Evolutionary conservation across 176 grass and related monocot species (phyloP).

Genomic region (Zea luxurians): DNA sequence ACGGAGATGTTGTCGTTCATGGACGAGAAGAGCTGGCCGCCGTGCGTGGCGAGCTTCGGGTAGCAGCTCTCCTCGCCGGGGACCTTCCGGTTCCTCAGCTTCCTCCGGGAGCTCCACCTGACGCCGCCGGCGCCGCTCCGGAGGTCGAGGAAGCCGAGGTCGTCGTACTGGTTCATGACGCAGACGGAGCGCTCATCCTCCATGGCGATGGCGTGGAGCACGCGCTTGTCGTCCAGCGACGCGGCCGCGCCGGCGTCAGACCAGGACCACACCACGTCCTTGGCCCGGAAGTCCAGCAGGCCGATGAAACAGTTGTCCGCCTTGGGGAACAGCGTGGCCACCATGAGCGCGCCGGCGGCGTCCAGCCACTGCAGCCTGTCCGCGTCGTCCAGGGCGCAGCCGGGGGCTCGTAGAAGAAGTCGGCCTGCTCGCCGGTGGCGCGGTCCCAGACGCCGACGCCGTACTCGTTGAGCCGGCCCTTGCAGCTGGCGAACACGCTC

Average conservation of each 20-base stretch:
- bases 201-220: constrained; percentile 87
- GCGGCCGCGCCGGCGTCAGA: constrained; percentile 71
- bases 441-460: constrained; percentile 87
- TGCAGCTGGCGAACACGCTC: constrained; percentile 83
- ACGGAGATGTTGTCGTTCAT: constrained; percentile 98
- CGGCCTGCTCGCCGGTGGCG: constrained; percentile 65
- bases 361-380: constrained; percentile 95
- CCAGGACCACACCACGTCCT: constrained; percentile 76
- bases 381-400: constrained; percentile 71
- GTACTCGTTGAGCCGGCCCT: constrained; percentile 89
- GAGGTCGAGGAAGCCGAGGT: constrained; percentile 91
- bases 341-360: constrained; percentile 61
- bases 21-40: constrained; percentile 86
- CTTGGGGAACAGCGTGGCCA: constrained; percentile 84
- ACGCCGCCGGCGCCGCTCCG: constrained; percentile 51
- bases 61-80: constrained; percentile 92
- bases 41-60: constrained; percentile 87
- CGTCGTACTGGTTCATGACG: constrained; percentile 95
- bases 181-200: constrained; percentile 80
- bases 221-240: constrained; percentile 85
- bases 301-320: constrained; percentile 89
- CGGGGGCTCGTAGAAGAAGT: constrained; percentile 93
- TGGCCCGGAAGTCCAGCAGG: constrained; percentile 77
- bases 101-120: constrained; percentile 92
- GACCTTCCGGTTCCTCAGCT: constrained; percentile 76